Evolutionary conservation across 78 protist genomes (phyloP).

Genomic region (Pigoraptor vietnamica): DNA sequence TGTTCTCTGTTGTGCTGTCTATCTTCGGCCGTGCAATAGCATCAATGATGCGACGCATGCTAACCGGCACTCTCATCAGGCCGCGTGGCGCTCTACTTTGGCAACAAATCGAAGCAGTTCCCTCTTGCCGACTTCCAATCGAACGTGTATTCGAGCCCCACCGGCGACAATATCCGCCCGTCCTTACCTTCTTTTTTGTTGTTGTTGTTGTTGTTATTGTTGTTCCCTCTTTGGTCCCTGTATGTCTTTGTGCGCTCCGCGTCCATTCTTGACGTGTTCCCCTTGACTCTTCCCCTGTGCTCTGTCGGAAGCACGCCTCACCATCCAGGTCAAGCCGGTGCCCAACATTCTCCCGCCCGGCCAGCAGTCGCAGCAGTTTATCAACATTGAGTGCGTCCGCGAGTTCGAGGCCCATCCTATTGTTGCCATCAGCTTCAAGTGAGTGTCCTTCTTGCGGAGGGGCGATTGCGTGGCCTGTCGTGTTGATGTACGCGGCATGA

Average conservation of each 20-base stretch:
- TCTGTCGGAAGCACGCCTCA: slow-evolving; percentile 23
- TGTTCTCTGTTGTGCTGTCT: neutral
- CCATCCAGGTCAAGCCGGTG: neutral
- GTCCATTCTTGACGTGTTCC: neutral
- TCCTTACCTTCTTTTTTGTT: too few relatives aligned
- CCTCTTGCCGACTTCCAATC: slow-evolving; percentile 32
- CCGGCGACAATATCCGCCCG: too few relatives aligned
- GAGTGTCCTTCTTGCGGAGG: too few relatives aligned
- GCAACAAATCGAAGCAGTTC: slow-evolving; percentile 34
- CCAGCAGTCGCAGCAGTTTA: neutral
- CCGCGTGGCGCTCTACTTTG: slow-evolving; percentile 49
- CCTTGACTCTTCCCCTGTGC: neutral
- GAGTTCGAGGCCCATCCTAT: slow-evolving; percentile 49
- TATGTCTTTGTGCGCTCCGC: too few relatives aligned
- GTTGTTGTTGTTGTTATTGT: too few relatives aligned
- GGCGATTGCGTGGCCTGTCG: too few relatives aligned
- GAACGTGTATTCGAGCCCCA: neutral
- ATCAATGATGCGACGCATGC: too few relatives aligned
- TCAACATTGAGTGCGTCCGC: neutral
- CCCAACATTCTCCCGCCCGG: neutral
- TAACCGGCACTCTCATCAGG: too few relatives aligned
- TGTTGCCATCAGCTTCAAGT: slow-evolving; percentile 27
- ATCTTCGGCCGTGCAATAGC: neutral
- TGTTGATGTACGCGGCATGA: too few relatives aligned
- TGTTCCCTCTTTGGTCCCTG: too few relatives aligned